Percentiles rank a stretch among this genome's conserved stretches.
Conservation (phyloP, 2,329 filamentous ascomycete species). For the Stachybotrys chartarum region DNA sequence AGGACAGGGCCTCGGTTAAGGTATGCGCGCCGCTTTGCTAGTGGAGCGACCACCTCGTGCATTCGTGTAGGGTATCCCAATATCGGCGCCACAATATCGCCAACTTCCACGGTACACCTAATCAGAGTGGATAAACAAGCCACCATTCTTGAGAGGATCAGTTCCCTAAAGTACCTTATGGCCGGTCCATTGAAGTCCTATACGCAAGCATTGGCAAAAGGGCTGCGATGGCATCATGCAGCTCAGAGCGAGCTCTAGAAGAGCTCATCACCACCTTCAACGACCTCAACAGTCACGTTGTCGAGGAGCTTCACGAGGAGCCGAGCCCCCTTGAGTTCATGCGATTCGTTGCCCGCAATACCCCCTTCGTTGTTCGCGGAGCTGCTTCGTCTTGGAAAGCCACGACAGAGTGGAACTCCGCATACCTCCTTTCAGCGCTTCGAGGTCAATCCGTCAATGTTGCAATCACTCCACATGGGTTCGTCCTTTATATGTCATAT, state of each 20-base stretch:
- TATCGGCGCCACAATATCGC: no score
- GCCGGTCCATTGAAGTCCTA: no score
- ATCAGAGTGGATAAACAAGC: no score
- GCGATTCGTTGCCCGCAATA: conserved; percentile 66
- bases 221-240: not conserved
- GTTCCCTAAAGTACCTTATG: no score
- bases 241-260: conserved; percentile 11
- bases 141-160: no score
- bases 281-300: conserved; percentile 56
- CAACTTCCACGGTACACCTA: no score
- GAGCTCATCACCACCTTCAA: conserved; percentile 62
- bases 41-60: no score
- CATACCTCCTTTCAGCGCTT: conserved; percentile 51
- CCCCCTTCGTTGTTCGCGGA: conserved; percentile 64
- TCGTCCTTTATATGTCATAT: conserved; percentile 14
- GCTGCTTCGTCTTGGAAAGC: conserved; percentile 60
- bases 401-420: conserved; percentile 52
- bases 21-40: no score
- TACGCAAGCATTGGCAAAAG: no score
- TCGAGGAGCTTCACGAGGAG: conserved; percentile 56
- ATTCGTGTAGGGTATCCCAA: no score
- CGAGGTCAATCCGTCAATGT: conserved; percentile 58
- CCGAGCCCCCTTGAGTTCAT: conserved; percentile 75
- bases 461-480: conserved; percentile 69
- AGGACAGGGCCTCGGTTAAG: no score